These are phyloP conservation scores for Rhizopus delemar DNA, from an alignment of 371 early-diverging fungal species.

Conservation along the genomic window DNA sequence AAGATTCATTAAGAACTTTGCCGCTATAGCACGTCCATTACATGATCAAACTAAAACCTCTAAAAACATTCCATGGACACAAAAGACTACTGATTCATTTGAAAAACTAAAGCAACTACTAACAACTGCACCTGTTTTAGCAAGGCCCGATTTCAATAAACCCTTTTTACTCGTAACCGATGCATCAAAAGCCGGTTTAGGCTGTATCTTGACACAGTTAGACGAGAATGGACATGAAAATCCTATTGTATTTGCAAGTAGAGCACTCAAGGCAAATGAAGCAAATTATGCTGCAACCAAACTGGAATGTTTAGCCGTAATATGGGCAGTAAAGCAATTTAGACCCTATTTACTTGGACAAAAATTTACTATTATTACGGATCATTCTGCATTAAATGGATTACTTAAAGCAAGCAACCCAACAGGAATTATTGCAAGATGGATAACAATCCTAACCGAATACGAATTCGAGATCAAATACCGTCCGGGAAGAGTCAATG, in stretches of 20 bases:
- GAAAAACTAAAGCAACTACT: not conserved
- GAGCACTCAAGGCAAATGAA: not conserved
- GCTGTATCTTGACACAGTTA: too few relatives aligned
- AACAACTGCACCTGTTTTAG: too few relatives aligned
- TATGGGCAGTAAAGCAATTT: not conserved
- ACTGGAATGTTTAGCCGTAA: conserved; percentile 4
- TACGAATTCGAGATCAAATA: conserved; percentile 6
- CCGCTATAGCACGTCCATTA: too few relatives aligned
- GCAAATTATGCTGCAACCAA: conserved; percentile 4
- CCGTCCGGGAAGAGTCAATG: conserved; percentile 1
- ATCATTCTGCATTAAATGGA: not conserved
- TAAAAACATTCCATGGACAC: not conserved
- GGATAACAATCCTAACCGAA: not conserved
- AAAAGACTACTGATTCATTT: conserved; percentile 5
- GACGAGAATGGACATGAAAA: too few relatives aligned
- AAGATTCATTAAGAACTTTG: too few relatives aligned
- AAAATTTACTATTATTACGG: not conserved
- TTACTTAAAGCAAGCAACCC: conserved; percentile 2
- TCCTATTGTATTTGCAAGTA: too few relatives aligned
- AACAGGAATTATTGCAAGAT: not conserved
- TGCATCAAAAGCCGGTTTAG: too few relatives aligned
- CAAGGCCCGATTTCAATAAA: too few relatives aligned
- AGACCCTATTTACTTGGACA: not conserved
- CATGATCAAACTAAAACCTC: conserved; percentile 5
- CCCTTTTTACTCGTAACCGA: too few relatives aligned